These are phyloP conservation scores for Erysimum cheiranthoides DNA, from an alignment of 345 rosid genomes.

Conservation along the genomic window DNA sequence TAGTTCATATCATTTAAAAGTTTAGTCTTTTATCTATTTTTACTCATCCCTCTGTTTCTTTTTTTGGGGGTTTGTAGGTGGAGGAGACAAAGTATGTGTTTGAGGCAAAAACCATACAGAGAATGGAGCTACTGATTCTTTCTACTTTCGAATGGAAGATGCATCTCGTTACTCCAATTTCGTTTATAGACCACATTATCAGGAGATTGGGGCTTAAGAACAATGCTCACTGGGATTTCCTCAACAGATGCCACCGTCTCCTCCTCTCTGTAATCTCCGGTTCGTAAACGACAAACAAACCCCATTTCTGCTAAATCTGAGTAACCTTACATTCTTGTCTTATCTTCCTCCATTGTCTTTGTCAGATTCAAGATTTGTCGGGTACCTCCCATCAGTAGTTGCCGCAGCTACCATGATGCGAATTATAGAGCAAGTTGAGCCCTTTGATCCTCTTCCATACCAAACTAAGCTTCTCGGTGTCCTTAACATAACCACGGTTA, in stretches of 20 bases:
- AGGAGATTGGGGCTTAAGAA: slow-evolving; percentile 72
- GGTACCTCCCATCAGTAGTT: slow-evolving; percentile 73
- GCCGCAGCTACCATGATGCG: slow-evolving; percentile 91
- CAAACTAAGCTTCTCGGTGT: slow-evolving; percentile 62
- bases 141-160: slow-evolving; percentile 89
- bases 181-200: slow-evolving; percentile 77
- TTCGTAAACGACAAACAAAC: slow-evolving; percentile 42
- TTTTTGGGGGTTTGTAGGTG: slow-evolving; percentile 51
- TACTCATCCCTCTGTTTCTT: slow-evolving; percentile 27
- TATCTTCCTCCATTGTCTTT: slow-evolving; percentile 16
- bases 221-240: slow-evolving; percentile 72
- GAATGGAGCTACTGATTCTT: slow-evolving; percentile 94
- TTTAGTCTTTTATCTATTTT: not conserved
- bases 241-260: slow-evolving; percentile 65
- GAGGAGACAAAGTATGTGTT: slow-evolving; percentile 73
- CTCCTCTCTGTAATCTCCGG: slow-evolving; percentile 73
- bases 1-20: not conserved
- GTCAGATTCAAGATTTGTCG: slow-evolving; percentile 74
- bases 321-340: slow-evolving; percentile 29
- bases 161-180: slow-evolving; percentile 85
- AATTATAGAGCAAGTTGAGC: slow-evolving; percentile 65
- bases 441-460: slow-evolving; percentile 53
- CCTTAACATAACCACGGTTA: slow-evolving; percentile 68
- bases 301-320: slow-evolving; percentile 27
- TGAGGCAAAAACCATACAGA: slow-evolving; percentile 85